Evolutionary conservation across 2,329 filamentous ascomycete species (phyloP), one percentile per base, ranked within the genome.

Genomic region (Aspergillus arachidicola): DNA sequence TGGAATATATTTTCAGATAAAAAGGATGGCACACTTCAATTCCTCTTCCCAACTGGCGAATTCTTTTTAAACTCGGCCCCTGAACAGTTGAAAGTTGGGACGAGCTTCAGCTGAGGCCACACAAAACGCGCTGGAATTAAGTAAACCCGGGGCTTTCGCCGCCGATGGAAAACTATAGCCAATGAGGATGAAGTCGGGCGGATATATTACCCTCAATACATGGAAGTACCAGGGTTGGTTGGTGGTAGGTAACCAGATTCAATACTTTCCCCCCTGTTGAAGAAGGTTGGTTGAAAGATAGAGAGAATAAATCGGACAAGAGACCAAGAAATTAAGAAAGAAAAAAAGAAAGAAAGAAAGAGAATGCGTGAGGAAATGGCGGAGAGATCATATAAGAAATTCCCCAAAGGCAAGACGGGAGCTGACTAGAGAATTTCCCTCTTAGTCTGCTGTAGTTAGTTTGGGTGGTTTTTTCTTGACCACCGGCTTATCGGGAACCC

Each of bases 281-380:
- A 50, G 46, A 34, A 50, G 43, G 34, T n/a, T 19, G 32, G 23
- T 7, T 10, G 28, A 53, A 19, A 16, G 34, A 14, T 36, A 36
- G 19, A 14, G 14, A 46, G 16, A 51, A 32, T 26, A 30, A 41
- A 21, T 32, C 38, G 14, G 34, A 58, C 26, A 28, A 43, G 21
- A 16, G 38, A 58, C 50, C 50, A 57, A 46, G 57, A 21, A 23
- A 50, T 23, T 32, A 55, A 32, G 30, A 56, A 45, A 48, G 38
- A 63, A 56, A 63, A 26, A 28, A 60, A 38, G 32, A 56, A 50
- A 55, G 51, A 60, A 59, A 61, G 56, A 50, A 50, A 53, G 43
- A 58, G 19, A 53, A n/a, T n/a, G 16, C 38, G 30, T 53, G 60
- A 57, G 60, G 55, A 68, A 66, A 61, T 60, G 60, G 60, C 62